phyloP scores from a whole-genome alignment of 1,139 yeast species.

The Yamadazyma trypodendri region DNA sequence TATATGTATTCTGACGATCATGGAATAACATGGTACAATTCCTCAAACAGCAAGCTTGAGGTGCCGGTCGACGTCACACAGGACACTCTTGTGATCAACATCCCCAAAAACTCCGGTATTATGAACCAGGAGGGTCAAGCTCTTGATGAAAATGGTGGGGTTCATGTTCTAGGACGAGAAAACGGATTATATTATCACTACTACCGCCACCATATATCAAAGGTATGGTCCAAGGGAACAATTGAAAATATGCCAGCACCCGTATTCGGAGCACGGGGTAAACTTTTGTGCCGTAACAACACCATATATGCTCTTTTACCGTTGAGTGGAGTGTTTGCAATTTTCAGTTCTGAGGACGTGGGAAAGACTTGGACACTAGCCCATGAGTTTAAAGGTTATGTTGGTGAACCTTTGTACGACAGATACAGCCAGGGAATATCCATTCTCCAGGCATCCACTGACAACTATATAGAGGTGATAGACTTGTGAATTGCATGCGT shows the following conservation, averaged over 20 bases:
- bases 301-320: constrained; percentile 6
- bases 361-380: constrained; percentile 3
- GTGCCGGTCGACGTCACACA: constrained; percentile 12
- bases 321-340: constrained; percentile 1
- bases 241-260: constrained; percentile 3
- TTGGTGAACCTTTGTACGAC: constrained; percentile 10
- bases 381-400: constrained; percentile 1
- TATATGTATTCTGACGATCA: constrained; percentile 13
- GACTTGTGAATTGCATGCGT: background rate
- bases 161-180: constrained; percentile 17
- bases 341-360: background rate
- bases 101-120: constrained; percentile 16
- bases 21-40: constrained; percentile 15
- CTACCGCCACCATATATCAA: constrained; percentile 2
- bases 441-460: constrained; percentile 1
- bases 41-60: constrained; percentile 5
- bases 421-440: constrained; percentile 4
- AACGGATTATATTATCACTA: constrained; percentile 15
- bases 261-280: constrained; percentile 9
- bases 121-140: constrained; percentile 20
- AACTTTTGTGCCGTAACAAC: constrained; percentile 2
- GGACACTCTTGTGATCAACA: constrained; percentile 10
- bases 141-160: constrained; percentile 12
- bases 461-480: background rate
- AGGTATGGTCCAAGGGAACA: constrained; percentile 6